Evolutionary conservation across 2,329 filamentous ascomycete species (phyloP).

Genomic region (Ophioceras dolichostomum): DNA sequence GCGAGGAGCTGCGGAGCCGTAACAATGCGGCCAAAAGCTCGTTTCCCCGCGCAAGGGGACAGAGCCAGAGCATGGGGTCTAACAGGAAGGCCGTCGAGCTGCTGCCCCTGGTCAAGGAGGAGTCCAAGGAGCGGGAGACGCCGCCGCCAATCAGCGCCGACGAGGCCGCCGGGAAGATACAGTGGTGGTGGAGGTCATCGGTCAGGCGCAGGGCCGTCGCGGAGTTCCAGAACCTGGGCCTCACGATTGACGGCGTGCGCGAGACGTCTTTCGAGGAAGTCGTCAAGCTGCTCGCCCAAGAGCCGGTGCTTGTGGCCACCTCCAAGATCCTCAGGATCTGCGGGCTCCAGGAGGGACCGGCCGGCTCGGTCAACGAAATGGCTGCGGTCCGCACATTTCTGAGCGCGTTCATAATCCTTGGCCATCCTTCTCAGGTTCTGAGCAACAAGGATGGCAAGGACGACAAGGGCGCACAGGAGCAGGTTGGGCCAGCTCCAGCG

Average conservation of each 20-base stretch:
- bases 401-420: conserved; percentile 68
- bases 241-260: conserved; percentile 59
- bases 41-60: conserved; percentile 23
- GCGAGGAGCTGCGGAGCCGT: conserved; percentile 50
- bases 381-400: conserved; percentile 64
- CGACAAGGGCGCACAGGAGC: conserved; percentile 41
- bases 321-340: conserved; percentile 58
- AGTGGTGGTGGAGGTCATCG: conserved; percentile 56
- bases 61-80: conserved; percentile 37
- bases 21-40: conserved; percentile 27
- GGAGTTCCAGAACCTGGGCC: conserved; percentile 51
- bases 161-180: conserved; percentile 52
- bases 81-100: conserved; percentile 33
- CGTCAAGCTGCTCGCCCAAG: conserved; percentile 52
- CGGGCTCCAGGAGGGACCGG: conserved; percentile 52
- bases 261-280: conserved; percentile 65
- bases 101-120: conserved; percentile 36
- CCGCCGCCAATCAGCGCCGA: conserved; percentile 37
- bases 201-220: conserved; percentile 46
- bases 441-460: conserved; percentile 52
- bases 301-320: conserved; percentile 53
- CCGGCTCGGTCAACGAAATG: conserved; percentile 53
- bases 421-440: conserved; percentile 66
- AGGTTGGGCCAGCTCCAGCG: conserved; percentile 14
- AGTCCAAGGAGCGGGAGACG: conserved; percentile 23